Conservation (phyloP, 2,329 filamentous ascomycete genomes). For the Coleophoma cylindrospora region DNA sequence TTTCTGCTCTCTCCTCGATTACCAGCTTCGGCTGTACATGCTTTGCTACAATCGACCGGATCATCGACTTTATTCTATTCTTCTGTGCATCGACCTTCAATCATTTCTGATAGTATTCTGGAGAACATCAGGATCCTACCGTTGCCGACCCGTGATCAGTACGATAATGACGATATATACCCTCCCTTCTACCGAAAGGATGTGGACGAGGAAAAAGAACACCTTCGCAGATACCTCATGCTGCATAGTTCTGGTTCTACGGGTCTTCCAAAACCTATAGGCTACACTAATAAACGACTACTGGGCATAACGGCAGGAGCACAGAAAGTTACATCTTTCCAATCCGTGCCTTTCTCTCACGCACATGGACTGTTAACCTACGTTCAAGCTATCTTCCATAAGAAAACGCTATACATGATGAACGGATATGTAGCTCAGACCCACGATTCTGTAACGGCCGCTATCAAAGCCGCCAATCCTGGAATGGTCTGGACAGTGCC, state of each 20-base stretch:
- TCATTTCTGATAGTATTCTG: neutral
- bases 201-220: constrained; percentile 9
- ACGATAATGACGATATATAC: constrained; percentile 7
- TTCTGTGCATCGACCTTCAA: constrained; percentile 3
- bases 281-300: constrained; percentile 34
- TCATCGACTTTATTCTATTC: constrained; percentile 12
- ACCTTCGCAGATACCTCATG: constrained; percentile 16
- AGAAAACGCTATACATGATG: constrained; percentile 45
- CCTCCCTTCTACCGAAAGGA: constrained; percentile 16
- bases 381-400: constrained; percentile 37
- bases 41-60: constrained; percentile 37
- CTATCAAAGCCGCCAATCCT: constrained; percentile 35
- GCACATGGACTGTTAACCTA: constrained; percentile 50
- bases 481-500: constrained; percentile 57
- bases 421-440: constrained; percentile 52
- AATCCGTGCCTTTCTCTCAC: constrained; percentile 52
- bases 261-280: constrained; percentile 57
- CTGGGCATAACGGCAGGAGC: constrained; percentile 22
- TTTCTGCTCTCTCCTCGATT: constrained; percentile 1
- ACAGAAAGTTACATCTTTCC: constrained; percentile 29
- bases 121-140: no score
- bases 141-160: no score
- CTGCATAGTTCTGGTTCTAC: constrained; percentile 41
- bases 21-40: constrained; percentile 34
- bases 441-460: constrained; percentile 36